Percentiles rank a stretch among this genome's conserved stretches.
phyloP scores from a whole-genome alignment of 1,284 basidiomycete species.

The Pseudozyma flocculosa region DNA sequence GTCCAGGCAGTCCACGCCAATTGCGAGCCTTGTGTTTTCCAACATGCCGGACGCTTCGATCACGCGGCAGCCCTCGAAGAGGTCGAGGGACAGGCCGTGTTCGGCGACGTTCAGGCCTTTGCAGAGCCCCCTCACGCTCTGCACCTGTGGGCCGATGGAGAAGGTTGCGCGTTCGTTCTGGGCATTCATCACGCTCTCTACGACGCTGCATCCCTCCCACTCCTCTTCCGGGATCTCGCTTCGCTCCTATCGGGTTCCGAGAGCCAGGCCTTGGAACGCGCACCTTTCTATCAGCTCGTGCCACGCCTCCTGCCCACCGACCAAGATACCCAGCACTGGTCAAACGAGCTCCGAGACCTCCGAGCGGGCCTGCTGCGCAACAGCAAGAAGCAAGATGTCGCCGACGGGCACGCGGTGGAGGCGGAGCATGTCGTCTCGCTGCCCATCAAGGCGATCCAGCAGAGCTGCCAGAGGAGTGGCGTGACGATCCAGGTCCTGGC shows the following conservation, averaged over 20 bases:
- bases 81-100: conserved; percentile 16
- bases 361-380: conserved; percentile 10
- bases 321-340: conserved; percentile 35
- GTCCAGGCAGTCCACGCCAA: conserved; percentile 35
- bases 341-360: conserved; percentile 18
- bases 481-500: conserved; percentile 44
- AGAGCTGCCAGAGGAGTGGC: conserved; percentile 18
- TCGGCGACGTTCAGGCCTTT: conserved; percentile 41
- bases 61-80: not conserved
- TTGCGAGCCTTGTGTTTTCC: conserved; percentile 5
- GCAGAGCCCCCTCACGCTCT: conserved; percentile 32
- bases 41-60: conserved; percentile 10
- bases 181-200: conserved; percentile 48
- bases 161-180: conserved; percentile 1
- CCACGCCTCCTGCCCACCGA: conserved; percentile 35
- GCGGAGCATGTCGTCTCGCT: conserved; percentile 4
- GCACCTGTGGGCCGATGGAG: conserved; percentile 13
- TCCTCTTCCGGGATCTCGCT: conserved; percentile 37
- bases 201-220: conserved; percentile 38
- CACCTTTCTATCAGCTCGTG: conserved; percentile 28
- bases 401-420: conserved; percentile 8
- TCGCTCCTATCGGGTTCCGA: not conserved
- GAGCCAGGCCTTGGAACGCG: no score
- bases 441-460: conserved; percentile 12
- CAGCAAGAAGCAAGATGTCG: not conserved